Conservation (phyloP, 352 stramenopile species). For the Aphanomyces cochlioides region DNA sequence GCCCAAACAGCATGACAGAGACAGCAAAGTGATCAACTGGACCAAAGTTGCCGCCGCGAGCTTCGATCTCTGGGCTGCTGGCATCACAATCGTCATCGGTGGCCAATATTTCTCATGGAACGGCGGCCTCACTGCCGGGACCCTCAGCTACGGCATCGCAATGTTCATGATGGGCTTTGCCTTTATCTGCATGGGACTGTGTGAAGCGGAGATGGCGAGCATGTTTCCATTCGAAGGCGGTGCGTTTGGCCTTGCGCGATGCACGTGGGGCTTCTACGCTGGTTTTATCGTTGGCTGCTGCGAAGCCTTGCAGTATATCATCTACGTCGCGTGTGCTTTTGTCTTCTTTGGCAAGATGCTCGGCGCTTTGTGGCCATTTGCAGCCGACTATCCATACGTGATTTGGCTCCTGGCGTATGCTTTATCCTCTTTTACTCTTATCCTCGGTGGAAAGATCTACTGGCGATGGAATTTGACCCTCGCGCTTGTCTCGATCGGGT, state of each 20-base stretch:
- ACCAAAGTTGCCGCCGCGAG: constrained; percentile 14
- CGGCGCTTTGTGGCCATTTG: not conserved
- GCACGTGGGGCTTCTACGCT: constrained; percentile 32
- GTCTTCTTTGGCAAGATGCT: constrained; percentile 25
- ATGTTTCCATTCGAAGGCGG: constrained; percentile 36
- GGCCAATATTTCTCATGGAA: constrained; percentile 44
- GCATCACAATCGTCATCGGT: constrained; percentile 37
- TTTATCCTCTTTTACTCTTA: constrained; percentile 32
- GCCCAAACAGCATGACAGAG: too few species aligned
- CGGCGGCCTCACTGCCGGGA: constrained; percentile 33
- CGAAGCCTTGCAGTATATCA: constrained; percentile 32
- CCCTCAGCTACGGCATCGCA: constrained; percentile 34
- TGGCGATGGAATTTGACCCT: constrained; percentile 39
- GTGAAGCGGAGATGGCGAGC: constrained; percentile 33
- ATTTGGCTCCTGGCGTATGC: constrained; percentile 37
- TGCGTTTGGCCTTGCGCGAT: constrained; percentile 31
- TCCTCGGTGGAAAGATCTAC: constrained; percentile 35
- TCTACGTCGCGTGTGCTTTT: constrained; percentile 26
- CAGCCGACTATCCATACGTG: constrained; percentile 27
- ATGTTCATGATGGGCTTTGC: constrained; percentile 33
- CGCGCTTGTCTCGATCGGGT: constrained; percentile 36
- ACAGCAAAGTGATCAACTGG: not conserved
- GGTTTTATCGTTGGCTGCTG: constrained; percentile 34
- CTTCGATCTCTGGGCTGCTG: constrained; percentile 37
- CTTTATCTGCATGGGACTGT: constrained; percentile 32